Base-by-base conservation (phyloP, 148 eudicot species). In the Nyssa sinensis region DNA sequence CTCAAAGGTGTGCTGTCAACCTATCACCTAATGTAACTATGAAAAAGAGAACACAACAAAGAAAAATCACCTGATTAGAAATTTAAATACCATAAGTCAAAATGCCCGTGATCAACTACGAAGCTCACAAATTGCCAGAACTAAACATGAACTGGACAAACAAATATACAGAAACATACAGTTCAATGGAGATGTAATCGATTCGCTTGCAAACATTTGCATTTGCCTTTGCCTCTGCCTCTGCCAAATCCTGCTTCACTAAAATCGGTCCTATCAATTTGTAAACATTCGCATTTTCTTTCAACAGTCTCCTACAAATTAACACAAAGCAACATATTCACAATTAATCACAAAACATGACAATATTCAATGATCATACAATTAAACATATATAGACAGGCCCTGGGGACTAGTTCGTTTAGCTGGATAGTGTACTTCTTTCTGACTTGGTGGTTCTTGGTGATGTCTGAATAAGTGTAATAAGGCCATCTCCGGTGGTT, bases 331-430 rank as follows among this genome's bases (percentile, higher is more conserved):
- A 41, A 31, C 53, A 64, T 31, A 21, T n/a, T 28, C 80, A n/a
- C n/a, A n/a, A n/a, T n/a, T n/a, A n/a, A 69, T 57, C 69, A 47
- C 47, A 41, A 73, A 64, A 16, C 44, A 47, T 25, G 41, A 55
- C 32, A 12, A 72, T 0, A 32, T 21, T 17, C 57, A 49, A 49
- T 17, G 21, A 49, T 13, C 57, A 49, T 49, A 13, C n/a, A n/a
- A n/a, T n/a, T n/a, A n/a, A n/a, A n/a, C n/a, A n/a, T n/a, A n/a
- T 1, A 53, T 7, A 67, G 0, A 32, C 31, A 71, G 62, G 88
- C 98, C 92, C 92, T 94, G 72, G 92, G 97, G 17, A 94, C 98
- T 32, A 94, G 97, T 88, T 92, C 98, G 62, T 94, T 94, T 80
- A 94, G 97, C 77, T 95, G 98, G 44, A 95, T 87, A 14, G 98